Conservation (phyloP, 208 protist genomes). For the Jaenimonas drosophilae region DNA sequence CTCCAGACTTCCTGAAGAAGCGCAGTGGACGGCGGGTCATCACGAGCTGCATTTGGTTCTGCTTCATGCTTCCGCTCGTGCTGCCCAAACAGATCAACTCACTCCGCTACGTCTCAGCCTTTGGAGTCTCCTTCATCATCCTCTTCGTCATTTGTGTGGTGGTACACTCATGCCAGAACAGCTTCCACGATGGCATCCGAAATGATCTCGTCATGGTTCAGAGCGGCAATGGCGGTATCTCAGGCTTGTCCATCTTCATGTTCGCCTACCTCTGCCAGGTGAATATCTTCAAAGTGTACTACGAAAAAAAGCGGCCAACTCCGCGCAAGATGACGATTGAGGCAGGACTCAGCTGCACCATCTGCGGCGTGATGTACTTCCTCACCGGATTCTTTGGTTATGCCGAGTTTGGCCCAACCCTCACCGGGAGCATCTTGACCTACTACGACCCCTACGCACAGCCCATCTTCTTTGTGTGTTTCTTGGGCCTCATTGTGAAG, state of each 20-base stretch:
- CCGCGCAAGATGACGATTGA: slow-evolving; percentile 37
- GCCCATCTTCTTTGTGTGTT: slow-evolving; percentile 28
- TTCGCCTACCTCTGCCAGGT: slow-evolving; percentile 66
- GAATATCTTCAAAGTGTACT: slow-evolving; percentile 55
- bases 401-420: slow-evolving; percentile 44
- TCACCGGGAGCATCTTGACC: slow-evolving; percentile 33
- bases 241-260: slow-evolving; percentile 49
- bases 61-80: slow-evolving; percentile 63
- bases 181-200: slow-evolving; percentile 9
- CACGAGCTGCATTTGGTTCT: slow-evolving; percentile 40
- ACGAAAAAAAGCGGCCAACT: slow-evolving; percentile 45
- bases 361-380: slow-evolving; percentile 61
- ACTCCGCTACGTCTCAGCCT: slow-evolving; percentile 49
- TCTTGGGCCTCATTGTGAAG: slow-evolving; percentile 41
- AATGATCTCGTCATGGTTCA: slow-evolving; percentile 30
- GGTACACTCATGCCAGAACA: slow-evolving; percentile 29
- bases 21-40: slow-evolving; percentile 30
- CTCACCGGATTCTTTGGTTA: slow-evolving; percentile 75
- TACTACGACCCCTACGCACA: slow-evolving; percentile 30
- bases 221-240: slow-evolving; percentile 36
- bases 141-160: slow-evolving; percentile 67
- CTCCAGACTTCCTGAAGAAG: slow-evolving; percentile 23
- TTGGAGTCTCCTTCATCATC: slow-evolving; percentile 53
- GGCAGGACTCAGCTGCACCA: slow-evolving; percentile 17
- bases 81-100: slow-evolving; percentile 79